These are phyloP conservation scores for Entomortierella chlamydospora DNA, from an alignment of 192 early-diverging fungal genomes.

Conservation along the genomic window DNA sequence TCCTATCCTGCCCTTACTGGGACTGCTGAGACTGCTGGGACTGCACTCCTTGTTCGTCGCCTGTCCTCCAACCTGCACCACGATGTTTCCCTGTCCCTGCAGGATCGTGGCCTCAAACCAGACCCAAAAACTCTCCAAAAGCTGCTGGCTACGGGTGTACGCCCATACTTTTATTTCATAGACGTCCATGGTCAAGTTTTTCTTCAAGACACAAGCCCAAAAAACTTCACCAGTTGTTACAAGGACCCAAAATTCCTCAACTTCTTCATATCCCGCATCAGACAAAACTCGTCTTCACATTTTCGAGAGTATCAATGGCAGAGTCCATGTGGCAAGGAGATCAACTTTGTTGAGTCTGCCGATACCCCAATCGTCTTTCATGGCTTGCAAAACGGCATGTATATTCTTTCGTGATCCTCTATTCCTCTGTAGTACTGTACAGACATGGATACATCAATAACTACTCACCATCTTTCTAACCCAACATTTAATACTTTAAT, in stretches of 20 bases:
- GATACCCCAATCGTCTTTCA: slow-evolving; percentile 51
- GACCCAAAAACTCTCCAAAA: background rate
- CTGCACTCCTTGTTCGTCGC: too few relatives aligned
- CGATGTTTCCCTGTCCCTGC: slow-evolving; percentile 3
- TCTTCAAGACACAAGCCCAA: slow-evolving; percentile 41
- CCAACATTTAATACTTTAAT: background rate
- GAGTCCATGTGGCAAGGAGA: slow-evolving; percentile 44
- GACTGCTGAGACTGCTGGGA: too few relatives aligned
- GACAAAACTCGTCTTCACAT: slow-evolving; percentile 7
- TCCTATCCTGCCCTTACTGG: too few relatives aligned
- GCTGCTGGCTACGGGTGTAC: slow-evolving; percentile 15
- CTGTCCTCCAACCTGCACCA: too few relatives aligned
- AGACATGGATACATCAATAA: background rate
- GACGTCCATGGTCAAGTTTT: slow-evolving; percentile 50
- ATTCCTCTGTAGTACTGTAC: background rate
- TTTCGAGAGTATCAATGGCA: slow-evolving; percentile 22
- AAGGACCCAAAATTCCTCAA: slow-evolving; percentile 42
- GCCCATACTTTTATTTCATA: slow-evolving; percentile 47
- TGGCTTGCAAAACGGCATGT: slow-evolving; percentile 13
- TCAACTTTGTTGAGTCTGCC: slow-evolving; percentile 50
- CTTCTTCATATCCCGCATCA: slow-evolving; percentile 29
- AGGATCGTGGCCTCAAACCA: slow-evolving; percentile 25
- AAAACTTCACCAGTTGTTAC: slow-evolving; percentile 41
- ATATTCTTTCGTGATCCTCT: too few relatives aligned
- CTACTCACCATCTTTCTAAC: background rate